Conservation (phyloP, 2,329 filamentous ascomycete genomes). For the Cercospora sp. region DNA sequence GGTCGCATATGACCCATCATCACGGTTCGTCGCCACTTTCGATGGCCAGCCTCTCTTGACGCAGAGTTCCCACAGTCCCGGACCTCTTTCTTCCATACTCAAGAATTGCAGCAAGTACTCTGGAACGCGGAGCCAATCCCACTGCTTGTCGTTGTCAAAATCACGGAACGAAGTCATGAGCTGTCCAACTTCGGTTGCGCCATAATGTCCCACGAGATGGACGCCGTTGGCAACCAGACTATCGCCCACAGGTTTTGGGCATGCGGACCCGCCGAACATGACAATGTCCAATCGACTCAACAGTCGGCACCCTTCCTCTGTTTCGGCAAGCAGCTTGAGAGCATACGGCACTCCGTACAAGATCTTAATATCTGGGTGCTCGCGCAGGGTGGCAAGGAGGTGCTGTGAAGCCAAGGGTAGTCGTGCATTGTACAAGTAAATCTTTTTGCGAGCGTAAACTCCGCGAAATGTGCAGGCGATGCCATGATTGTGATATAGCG, state of each 20-base stretch:
- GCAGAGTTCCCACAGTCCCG: conserved; percentile 44
- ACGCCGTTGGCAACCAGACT: conserved; percentile 38
- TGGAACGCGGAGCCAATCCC: conserved; percentile 58
- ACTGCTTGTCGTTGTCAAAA: conserved; percentile 53
- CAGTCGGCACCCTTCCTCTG: conserved; percentile 49
- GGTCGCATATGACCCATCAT: conserved; percentile 44
- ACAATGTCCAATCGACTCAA: conserved; percentile 36
- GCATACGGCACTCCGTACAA: conserved; percentile 60
- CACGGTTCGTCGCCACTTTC: conserved; percentile 45
- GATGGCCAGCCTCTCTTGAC: conserved; percentile 37
- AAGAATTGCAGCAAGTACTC: conserved; percentile 24
- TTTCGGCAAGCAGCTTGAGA: conserved; percentile 63
- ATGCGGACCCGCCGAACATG: conserved; percentile 38
- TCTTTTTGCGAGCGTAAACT: conserved; percentile 53
- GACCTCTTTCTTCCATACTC: conserved; percentile 36
- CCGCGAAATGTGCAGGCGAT: conserved; percentile 57
- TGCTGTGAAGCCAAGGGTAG: conserved; percentile 54
- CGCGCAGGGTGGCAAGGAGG: conserved; percentile 34
- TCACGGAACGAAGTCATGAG: conserved; percentile 62
- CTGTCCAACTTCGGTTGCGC: conserved; percentile 61
- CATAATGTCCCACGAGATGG: conserved; percentile 41
- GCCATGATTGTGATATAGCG: conserved; percentile 62
- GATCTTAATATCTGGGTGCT: conserved; percentile 53
- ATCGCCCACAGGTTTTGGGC: conserved; percentile 40
- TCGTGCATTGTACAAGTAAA: conserved; percentile 57